phyloP scores from a whole-genome alignment of 805 yeast species.

The Starmerella gropengiesseri region DNA sequence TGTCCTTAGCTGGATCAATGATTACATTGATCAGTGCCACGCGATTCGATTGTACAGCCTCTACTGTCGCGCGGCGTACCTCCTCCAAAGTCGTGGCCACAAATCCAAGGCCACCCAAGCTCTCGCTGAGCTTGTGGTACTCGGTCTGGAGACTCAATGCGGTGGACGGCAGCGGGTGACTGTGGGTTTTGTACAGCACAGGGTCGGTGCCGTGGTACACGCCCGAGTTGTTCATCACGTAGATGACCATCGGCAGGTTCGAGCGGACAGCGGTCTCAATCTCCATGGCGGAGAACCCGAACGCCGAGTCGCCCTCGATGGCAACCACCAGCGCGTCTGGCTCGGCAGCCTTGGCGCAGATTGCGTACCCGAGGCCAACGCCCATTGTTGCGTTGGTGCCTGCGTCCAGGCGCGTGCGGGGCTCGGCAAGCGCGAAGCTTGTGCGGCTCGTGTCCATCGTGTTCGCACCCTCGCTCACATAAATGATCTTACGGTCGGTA shows the following conservation, averaged over 20 bases:
- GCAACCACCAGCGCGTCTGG: constrained; percentile 42
- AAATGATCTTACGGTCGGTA: constrained; percentile 29
- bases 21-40: constrained; percentile 48
- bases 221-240: constrained; percentile 66
- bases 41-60: constrained; percentile 31
- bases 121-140: constrained; percentile 45
- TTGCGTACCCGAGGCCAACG: constrained; percentile 57
- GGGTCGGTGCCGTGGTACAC: constrained; percentile 53
- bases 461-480: constrained; percentile 63
- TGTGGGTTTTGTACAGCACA: constrained; percentile 22
- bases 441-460: constrained; percentile 63
- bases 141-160: constrained; percentile 46
- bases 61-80: constrained; percentile 28
- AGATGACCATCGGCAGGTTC: constrained; percentile 42
- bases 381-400: constrained; percentile 78
- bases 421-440: constrained; percentile 43
- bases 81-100: constrained; percentile 36
- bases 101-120: constrained; percentile 49
- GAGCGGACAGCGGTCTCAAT: constrained; percentile 56
- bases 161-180: constrained; percentile 42
- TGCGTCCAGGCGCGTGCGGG: constrained; percentile 52
- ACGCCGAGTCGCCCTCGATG: constrained; percentile 68
- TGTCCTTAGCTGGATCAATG: constrained; percentile 48
- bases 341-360: constrained; percentile 44
- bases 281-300: constrained; percentile 65